These are phyloP conservation scores for Gardenia jasminoides DNA, from an alignment of 257 asterid species.

Conservation along the genomic window DNA sequence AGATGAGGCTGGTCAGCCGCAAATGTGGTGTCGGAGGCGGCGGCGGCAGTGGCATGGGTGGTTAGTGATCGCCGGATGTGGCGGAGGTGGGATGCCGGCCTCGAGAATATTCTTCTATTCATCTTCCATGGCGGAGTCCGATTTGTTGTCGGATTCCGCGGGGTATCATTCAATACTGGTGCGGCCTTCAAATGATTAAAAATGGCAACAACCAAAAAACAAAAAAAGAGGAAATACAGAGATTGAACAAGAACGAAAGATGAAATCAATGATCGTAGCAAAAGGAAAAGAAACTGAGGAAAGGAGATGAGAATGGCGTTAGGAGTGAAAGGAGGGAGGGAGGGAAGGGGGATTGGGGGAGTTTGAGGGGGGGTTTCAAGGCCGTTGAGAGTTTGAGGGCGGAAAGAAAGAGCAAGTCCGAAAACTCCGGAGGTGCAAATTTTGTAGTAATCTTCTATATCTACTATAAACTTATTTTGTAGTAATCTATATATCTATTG, in stretches of 20 bases:
- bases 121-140: slow-evolving; percentile 98
- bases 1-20: slow-evolving; percentile 53
- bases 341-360: neutral
- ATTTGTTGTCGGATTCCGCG: slow-evolving; percentile 43
- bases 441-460: too few species aligned
- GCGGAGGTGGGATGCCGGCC: slow-evolving; percentile 88
- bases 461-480: too few species aligned
- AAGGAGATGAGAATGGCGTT: neutral
- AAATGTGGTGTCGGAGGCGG: neutral
- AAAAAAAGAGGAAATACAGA: too few species aligned
- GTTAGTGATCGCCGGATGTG: slow-evolving; percentile 53
- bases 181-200: too few species aligned
- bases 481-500: too few species aligned
- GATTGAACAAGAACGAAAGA: neutral
- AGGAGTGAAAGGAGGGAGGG: neutral
- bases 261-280: neutral
- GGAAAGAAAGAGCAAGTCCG: slow-evolving; percentile 34
- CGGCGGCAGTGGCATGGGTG: slow-evolving; percentile 17
- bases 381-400: slow-evolving; percentile 41
- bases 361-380: slow-evolving; percentile 1
- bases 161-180: neutral
- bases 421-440: slow-evolving; percentile 19
- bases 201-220: neutral
- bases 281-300: neutral
- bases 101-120: slow-evolving; percentile 66